Base-by-base conservation (phyloP, 805 yeast genomes). In the Ogataea nitratoaversa region DNA sequence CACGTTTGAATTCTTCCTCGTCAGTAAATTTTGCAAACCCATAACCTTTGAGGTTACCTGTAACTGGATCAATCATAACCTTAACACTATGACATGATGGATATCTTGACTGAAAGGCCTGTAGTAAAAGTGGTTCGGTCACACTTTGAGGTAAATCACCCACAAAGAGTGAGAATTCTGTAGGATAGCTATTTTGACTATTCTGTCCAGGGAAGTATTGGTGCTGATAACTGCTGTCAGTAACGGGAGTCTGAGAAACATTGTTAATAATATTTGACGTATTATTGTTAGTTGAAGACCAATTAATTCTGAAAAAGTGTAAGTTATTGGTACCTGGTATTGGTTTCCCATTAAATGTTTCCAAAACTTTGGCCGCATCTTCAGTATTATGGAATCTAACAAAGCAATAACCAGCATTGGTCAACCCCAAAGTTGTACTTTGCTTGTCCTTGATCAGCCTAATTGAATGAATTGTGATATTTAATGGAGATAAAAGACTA, bases 21-120 rank as follows among this genome's bases (percentile, higher is more conserved):
- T 72, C 72, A 27, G 70, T 54, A 57, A 89, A 88, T 46, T 86
- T 78, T n/a, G 88, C 86, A 66, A 90, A 90, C 2, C 96, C 97
- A 61, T 84, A 89, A 11, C 96, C 95, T 55, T 85, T 80, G 6
- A 91, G 76, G 36, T 71, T 71, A 23, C 82, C 82, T 1, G 95
- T 79, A 11, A 62, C 57, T 29, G 78, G 80, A 60, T 89, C 96
- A 36, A 74, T 60, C 80, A 89, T 87, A 46, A 89, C 77, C 54
- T 84, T 87, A 6, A 81, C 93, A 49, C 82, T 80, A 38, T 79
- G 72, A 39, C 87, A 78, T 6, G 90, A 83, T 2, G 90, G 81
- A 56, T 76, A 89, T 43, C 78, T 74, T 5, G 77, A 63, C 44
- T 77, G 79, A 64, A 90, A 89, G 32, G 76, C 68, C 37, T 82